Conservation (phyloP, 2,329 filamentous ascomycete genomes). For the Microcyclosporella mali region DNA sequence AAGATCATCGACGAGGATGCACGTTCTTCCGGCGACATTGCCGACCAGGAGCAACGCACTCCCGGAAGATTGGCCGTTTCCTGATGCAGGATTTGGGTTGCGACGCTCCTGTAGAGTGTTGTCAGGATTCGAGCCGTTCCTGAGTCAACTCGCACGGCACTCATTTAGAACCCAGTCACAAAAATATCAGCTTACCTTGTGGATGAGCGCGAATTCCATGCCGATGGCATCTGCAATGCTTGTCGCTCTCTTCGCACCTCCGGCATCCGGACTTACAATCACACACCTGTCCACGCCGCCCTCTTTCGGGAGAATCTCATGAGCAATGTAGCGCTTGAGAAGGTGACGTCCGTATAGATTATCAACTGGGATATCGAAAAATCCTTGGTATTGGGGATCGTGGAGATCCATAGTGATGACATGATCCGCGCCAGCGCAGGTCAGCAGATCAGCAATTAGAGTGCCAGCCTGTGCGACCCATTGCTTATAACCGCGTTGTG, state of each 20-base stretch:
- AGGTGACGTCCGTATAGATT: conserved; percentile 85
- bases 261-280: conserved; percentile 92
- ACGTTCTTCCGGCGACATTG: conserved; percentile 70
- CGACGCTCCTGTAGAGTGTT: conserved; percentile 64
- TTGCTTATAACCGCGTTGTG: conserved; percentile 91
- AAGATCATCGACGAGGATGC: conserved; percentile 90
- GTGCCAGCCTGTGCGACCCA: conserved; percentile 98
- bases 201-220: conserved; percentile 94
- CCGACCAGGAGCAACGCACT: conserved; percentile 90
- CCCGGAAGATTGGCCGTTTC: conserved; percentile 26
- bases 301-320: conserved; percentile 76
- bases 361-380: conserved; percentile 97
- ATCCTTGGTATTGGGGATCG: conserved; percentile 95
- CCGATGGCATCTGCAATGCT: conserved; percentile 88
- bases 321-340: conserved; percentile 63
- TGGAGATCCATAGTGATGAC: conserved; percentile 97
- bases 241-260: conserved; percentile 91
- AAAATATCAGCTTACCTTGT: conserved; percentile 63
- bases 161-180: background rate
- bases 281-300: conserved; percentile 52
- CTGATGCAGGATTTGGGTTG: conserved; percentile 52
- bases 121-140: background rate
- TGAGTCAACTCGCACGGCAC: background rate
- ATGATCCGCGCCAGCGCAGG: conserved; percentile 92
- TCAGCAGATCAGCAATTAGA: conserved; percentile 86